These are phyloP conservation scores for Colletotrichum phormii DNA, from an alignment of 2,329 filamentous ascomycete genomes.

Conservation along the genomic window DNA sequence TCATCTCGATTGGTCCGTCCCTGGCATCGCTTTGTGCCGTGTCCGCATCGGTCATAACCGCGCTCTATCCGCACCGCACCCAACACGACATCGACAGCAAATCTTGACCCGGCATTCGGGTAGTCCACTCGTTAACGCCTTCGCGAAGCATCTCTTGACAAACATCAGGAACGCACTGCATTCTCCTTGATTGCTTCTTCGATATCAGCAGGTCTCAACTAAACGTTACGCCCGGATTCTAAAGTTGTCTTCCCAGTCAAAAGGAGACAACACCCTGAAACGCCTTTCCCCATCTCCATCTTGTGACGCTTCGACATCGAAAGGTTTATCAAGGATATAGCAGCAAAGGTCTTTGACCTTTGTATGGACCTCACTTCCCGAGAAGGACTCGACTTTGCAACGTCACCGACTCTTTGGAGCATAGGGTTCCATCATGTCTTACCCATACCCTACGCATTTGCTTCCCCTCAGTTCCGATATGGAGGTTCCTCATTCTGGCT, in stretches of 20 bases:
- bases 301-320: background rate
- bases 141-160: background rate
- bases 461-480: constrained; percentile 55
- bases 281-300: background rate
- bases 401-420: constrained; percentile 43
- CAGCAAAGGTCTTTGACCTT: background rate
- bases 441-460: constrained; percentile 59
- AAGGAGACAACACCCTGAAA: background rate
- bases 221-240: background rate
- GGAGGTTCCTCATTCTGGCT: constrained; percentile 54
- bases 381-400: constrained; percentile 44
- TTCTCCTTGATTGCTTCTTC: background rate
- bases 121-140: constrained; percentile 12
- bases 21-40: constrained; percentile 28
- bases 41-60: constrained; percentile 22
- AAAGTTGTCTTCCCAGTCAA: background rate
- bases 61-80: constrained; percentile 10
- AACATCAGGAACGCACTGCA: background rate
- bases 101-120: background rate
- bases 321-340: background rate
- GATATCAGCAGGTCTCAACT: background rate
- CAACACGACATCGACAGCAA: constrained; percentile 8
- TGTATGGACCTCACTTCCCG: constrained; percentile 34
- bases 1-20: constrained; percentile 36
- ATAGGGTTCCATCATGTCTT: constrained; percentile 59